phyloP scores from a whole-genome alignment of 306 rosid genomes.

The Sechiopsis laciniata region DNA sequence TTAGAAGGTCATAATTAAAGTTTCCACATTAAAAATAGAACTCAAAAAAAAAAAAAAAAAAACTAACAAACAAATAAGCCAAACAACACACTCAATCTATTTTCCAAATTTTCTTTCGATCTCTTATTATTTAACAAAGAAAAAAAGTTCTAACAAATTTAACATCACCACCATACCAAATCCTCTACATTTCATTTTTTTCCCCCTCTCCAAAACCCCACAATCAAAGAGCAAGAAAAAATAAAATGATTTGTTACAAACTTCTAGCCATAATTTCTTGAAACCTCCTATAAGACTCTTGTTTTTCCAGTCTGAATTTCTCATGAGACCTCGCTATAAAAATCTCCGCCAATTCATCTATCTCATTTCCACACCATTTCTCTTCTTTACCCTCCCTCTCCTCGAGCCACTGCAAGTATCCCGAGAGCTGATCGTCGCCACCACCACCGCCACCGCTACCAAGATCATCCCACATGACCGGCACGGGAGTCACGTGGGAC shows the following conservation, averaged over 20 bases:
- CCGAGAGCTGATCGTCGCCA: neutral
- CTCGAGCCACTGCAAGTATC: slow-evolving; percentile 19
- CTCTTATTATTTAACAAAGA: too few relatives aligned
- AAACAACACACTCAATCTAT: too few relatives aligned
- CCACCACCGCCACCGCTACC: neutral
- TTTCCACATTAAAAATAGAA: too few relatives aligned
- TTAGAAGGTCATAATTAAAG: too few relatives aligned
- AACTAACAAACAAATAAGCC: too few relatives aligned
- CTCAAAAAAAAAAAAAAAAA: too few relatives aligned
- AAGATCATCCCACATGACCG: neutral
- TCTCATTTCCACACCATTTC: neutral
- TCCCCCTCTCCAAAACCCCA: too few relatives aligned
- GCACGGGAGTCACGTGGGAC: neutral
- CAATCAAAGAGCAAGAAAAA: too few relatives aligned
- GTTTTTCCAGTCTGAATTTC: slow-evolving; percentile 21
- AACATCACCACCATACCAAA: too few relatives aligned
- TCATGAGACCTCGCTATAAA: slow-evolving; percentile 11
- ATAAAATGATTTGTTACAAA: neutral
- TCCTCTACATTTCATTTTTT: too few relatives aligned
- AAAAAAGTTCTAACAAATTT: too few relatives aligned
- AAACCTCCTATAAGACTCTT: slow-evolving; percentile 19
- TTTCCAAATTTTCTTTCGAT: too few relatives aligned
- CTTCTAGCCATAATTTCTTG: slow-evolving; percentile 3
- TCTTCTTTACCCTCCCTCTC: neutral
- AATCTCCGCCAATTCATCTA: slow-evolving; percentile 17